phyloP scores from a whole-genome alignment of 2,329 filamentous ascomycete species.

The Alternaria triticina region DNA sequence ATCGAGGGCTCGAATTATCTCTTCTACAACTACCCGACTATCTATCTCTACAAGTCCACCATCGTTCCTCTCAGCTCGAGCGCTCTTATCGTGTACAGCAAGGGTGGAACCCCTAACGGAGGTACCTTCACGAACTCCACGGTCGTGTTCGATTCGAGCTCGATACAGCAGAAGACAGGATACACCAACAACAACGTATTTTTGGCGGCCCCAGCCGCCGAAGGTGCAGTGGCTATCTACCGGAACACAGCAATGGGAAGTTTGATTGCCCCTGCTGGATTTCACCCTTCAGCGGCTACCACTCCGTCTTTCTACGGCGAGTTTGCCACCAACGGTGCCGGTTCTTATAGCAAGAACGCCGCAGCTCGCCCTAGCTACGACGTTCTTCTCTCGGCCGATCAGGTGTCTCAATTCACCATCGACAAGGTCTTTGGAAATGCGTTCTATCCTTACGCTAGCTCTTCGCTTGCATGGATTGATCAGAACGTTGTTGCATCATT shows the following conservation, averaged over 20 bases:
- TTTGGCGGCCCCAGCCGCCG: conserved; percentile 52
- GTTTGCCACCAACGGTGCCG: conserved; percentile 51
- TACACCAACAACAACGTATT: conserved; percentile 51
- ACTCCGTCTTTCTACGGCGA: conserved; percentile 49
- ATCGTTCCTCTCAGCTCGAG: conserved; percentile 49
- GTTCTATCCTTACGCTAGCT: conserved; percentile 42
- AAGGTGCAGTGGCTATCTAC: conserved; percentile 51
- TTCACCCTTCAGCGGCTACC: conserved; percentile 35
- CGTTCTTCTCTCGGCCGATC: conserved; percentile 38
- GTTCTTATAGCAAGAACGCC: conserved; percentile 50
- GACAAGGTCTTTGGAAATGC: conserved; percentile 46
- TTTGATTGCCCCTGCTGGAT: conserved; percentile 49
- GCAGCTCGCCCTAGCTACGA: conserved; percentile 45
- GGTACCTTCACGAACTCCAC: conserved; percentile 46
- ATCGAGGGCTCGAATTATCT: conserved; percentile 54
- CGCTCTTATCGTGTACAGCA: conserved; percentile 50
- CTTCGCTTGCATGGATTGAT: conserved; percentile 50
- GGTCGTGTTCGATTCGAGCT: conserved; percentile 51
- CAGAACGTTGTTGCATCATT: conserved; percentile 42
- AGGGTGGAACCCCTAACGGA: conserved; percentile 35
- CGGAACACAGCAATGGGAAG: conserved; percentile 49
- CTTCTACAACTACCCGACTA: conserved; percentile 50
- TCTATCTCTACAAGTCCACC: conserved; percentile 54
- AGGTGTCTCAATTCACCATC: conserved; percentile 44
- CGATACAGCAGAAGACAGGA: conserved; percentile 41